phyloP scores from a whole-genome alignment of 208 protist genomes.

The Leishmania tropica region DNA sequence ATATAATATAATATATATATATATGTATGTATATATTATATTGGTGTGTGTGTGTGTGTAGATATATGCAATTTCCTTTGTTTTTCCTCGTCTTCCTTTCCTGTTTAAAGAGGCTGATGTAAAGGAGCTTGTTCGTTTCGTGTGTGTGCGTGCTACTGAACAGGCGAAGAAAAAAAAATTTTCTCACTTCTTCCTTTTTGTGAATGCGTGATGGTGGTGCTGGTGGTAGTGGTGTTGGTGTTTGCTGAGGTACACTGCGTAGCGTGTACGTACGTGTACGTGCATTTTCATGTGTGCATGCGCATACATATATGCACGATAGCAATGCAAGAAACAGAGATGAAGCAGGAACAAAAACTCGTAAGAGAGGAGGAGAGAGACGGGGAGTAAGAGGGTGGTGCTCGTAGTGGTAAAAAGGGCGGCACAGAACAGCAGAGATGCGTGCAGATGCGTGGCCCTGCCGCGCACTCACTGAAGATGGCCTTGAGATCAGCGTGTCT shows the following conservation, averaged over 20 bases:
- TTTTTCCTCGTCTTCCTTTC: not conserved
- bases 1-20: no score
- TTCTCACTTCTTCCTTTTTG: not conserved
- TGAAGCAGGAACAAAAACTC: not conserved
- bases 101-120: not conserved
- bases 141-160: not conserved
- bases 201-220: not conserved
- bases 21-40: no score
- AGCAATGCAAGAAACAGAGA: not conserved
- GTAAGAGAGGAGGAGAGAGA: not conserved
- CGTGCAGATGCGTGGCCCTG: not conserved
- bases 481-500: not conserved
- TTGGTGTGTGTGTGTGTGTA: no score
- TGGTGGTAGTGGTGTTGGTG: not conserved
- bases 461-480: not conserved
- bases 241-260: not conserved
- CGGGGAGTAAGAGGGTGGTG: not conserved
- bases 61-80: not conserved
- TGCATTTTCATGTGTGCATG: not conserved
- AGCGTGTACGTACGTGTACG: not conserved
- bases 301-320: not conserved
- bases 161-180: not conserved
- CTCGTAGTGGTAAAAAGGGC: not conserved
- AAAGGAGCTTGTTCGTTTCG: not conserved
- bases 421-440: not conserved